Conservation (phyloP, 202 grass and related monocot species). For the Hordeum pubiflorum region DNA sequence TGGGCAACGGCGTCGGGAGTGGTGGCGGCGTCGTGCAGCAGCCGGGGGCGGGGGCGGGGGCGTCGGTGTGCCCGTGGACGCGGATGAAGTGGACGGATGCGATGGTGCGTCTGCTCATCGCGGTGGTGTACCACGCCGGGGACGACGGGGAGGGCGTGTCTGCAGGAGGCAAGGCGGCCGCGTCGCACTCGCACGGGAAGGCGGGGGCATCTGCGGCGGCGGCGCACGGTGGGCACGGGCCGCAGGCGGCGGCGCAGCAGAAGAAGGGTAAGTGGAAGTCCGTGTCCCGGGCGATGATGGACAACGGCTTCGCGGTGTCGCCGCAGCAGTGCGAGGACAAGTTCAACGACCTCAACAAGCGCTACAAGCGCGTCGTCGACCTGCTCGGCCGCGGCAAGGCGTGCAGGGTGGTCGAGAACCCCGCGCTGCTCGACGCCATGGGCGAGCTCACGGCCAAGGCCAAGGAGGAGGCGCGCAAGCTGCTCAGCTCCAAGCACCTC, state of each 20-base stretch:
- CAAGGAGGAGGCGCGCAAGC: slow-evolving; percentile 77
- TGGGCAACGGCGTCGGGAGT: slow-evolving; percentile 10
- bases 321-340: slow-evolving; percentile 96
- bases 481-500: slow-evolving; percentile 85
- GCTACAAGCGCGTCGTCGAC: slow-evolving; percentile 79
- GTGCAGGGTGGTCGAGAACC: slow-evolving; percentile 70
- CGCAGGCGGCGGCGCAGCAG: slow-evolving; percentile 31
- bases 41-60: neutral
- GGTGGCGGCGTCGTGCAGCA: neutral
- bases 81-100: slow-evolving; percentile 86
- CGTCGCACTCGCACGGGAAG: slow-evolving; percentile 13
- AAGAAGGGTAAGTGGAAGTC: slow-evolving; percentile 92
- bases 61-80: slow-evolving; percentile 47
- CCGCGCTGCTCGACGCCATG: slow-evolving; percentile 54
- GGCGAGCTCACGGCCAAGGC: slow-evolving; percentile 49
- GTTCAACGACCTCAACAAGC: slow-evolving; percentile 93
- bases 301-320: slow-evolving; percentile 55
- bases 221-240: slow-evolving; percentile 3
- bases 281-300: slow-evolving; percentile 68
- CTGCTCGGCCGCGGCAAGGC: slow-evolving; percentile 66
- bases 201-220: neutral
- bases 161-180: neutral
- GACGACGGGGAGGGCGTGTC: slow-evolving; percentile 47
- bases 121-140: slow-evolving; percentile 45
- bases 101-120: slow-evolving; percentile 76